Base-by-base conservation (phyloP, 257 asterid genomes). In the Leonotis leonurus region DNA sequence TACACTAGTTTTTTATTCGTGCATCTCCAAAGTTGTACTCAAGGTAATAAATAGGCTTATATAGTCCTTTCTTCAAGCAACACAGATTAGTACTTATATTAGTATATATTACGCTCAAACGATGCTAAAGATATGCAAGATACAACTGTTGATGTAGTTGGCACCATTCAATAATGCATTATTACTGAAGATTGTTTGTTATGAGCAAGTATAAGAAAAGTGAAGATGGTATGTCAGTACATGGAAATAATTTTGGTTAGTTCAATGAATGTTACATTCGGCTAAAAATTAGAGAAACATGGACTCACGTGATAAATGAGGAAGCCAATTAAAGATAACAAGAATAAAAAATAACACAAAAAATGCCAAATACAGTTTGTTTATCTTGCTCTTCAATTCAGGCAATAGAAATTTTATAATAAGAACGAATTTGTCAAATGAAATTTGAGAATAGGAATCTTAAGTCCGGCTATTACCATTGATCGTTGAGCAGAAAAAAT, bases 401-500 rank as follows among this genome's bases (percentile, higher is more conserved):
- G 60, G 30, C 65, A 37, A 16, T 45, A 51, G 8, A 17, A 55
- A 43, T 2, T 6, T 33, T 21, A 9, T 17, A 50, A 17, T 26
- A 49, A 41, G 22, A 50, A 49, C 6, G 44, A 2, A 14, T 18
- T 48, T 37, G 67, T 35, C 51, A 29, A 24, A 46, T 45, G 25
- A 53, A 57, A 40, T 13, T 50, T 26, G 4, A 40, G 39, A 70
- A 50, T 24, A 27, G 17, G 50, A 45, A 48, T 35, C 41, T 8
- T 26, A 35, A 72, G 65, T 20, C 48, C 24, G 18, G 33, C 25
- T 44, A 24, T 59, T 80, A 91, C 98, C 98, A 84, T 82, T 51
- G 88, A 84, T 62, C 90, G 92, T 55, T 91, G 98, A 67, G 98
- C 98, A 33, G 98, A 91, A 79, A 91, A 91, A 68, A 88, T 91